These are phyloP conservation scores for Geosmithia putterillii DNA, from an alignment of 2,329 filamentous ascomycete genomes.

Conservation along the genomic window DNA sequence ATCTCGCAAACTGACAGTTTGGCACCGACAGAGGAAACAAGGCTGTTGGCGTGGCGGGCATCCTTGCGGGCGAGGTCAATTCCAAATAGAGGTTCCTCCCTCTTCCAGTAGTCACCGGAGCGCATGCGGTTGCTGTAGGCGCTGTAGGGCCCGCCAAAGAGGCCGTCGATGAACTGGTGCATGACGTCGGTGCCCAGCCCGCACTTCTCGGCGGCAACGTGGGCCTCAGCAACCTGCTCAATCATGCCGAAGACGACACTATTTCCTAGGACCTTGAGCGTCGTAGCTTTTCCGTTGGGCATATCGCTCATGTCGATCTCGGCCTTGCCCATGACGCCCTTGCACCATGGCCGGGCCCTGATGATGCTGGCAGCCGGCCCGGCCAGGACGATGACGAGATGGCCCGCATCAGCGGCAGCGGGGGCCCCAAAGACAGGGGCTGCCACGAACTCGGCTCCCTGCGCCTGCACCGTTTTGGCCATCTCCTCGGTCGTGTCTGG, in stretches of 20 bases:
- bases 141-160: conserved; percentile 66
- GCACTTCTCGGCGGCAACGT: conserved; percentile 68
- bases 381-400: conserved; percentile 62
- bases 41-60: conserved; percentile 55
- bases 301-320: conserved; percentile 61
- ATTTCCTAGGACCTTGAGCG: conserved; percentile 76
- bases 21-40: conserved; percentile 52
- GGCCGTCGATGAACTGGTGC: conserved; percentile 56
- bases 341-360: conserved; percentile 56
- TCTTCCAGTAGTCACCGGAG: conserved; percentile 62
- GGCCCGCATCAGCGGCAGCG: conserved; percentile 56
- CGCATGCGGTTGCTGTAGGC: conserved; percentile 67
- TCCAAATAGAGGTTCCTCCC: conserved; percentile 69
- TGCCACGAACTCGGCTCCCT: conserved; percentile 64
- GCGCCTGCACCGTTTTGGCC: conserved; percentile 40
- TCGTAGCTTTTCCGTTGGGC: conserved; percentile 54
- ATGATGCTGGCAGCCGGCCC: conserved; percentile 48
- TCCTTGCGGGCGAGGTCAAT: conserved; percentile 79
- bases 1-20: conserved; percentile 53
- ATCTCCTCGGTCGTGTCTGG: conserved; percentile 64
- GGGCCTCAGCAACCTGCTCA: conserved; percentile 65
- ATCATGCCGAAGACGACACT: conserved; percentile 78
- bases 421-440: conserved; percentile 59
- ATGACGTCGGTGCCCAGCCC: conserved; percentile 61
- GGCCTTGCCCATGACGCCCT: conserved; percentile 56